Conservation (phyloP, 306 rosid genomes). For the Adenanthera pavonina region DNA sequence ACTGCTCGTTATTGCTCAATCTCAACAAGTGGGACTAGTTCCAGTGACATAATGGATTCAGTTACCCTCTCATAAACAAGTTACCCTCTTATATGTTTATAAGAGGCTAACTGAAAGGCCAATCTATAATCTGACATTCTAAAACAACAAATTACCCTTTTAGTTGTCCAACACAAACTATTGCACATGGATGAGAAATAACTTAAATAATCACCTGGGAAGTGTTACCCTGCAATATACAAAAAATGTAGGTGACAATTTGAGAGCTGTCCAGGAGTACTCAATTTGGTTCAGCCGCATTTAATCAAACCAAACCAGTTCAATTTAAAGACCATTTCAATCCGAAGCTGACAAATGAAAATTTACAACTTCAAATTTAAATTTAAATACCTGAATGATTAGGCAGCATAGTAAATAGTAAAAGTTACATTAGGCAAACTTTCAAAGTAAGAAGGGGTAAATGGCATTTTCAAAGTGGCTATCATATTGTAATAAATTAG, state of each 20-base stretch:
- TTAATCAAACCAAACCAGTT: neutral
- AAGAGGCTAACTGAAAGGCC: neutral
- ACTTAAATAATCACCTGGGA: neutral
- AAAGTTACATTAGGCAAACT: neutral
- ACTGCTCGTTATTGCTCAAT: neutral
- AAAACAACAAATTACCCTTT: neutral
- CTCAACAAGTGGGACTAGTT: neutral
- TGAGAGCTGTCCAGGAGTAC: neutral
- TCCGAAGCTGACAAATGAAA: neutral
- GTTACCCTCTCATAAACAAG: no score
- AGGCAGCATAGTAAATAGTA: neutral
- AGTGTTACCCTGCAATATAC: neutral
- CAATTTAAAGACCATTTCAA: neutral
- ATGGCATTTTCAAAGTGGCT: neutral
- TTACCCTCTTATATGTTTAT: neutral
- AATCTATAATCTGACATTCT: neutral
- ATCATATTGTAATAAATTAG: neutral
- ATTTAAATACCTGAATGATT: neutral
- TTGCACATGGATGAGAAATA: neutral
- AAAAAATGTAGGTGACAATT: neutral
- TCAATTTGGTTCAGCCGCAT: neutral
- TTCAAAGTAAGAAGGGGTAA: no score
- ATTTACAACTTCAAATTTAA: neutral
- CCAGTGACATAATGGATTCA: neutral
- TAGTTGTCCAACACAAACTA: neutral